Evolutionary conservation across 352 stramenopile species (phyloP).

Genomic region (Globisporangium takayamanum): DNA sequence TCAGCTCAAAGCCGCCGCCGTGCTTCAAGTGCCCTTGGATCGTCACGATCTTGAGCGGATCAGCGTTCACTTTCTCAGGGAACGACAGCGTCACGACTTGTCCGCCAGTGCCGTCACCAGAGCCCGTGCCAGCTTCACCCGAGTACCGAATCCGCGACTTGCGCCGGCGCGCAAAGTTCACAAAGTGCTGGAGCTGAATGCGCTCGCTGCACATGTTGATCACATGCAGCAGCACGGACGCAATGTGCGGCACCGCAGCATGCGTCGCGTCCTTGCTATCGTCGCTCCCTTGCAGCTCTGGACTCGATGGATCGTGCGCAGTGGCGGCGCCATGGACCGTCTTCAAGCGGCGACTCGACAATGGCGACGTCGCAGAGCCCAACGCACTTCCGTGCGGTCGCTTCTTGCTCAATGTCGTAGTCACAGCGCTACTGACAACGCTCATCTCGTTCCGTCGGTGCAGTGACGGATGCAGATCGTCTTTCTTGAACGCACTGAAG

Average conservation of each 20-base stretch:
- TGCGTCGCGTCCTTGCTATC: background rate
- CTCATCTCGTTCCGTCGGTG: slow-evolving; percentile 41
- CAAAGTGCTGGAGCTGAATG: slow-evolving; percentile 83
- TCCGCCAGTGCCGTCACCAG: slow-evolving; percentile 51
- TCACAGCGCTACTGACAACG: slow-evolving; percentile 12
- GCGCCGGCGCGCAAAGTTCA: slow-evolving; percentile 80
- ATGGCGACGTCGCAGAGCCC: background rate
- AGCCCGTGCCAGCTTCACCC: slow-evolving; percentile 56
- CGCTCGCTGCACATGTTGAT: slow-evolving; percentile 82
- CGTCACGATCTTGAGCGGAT: slow-evolving; percentile 66
- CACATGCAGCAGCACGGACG: slow-evolving; percentile 69
- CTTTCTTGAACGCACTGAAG: slow-evolving; percentile 75
- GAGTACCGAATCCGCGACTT: slow-evolving; percentile 82
- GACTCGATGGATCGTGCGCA: slow-evolving; percentile 12
- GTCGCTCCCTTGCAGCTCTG: slow-evolving; percentile 10
- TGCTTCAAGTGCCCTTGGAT: slow-evolving; percentile 81
- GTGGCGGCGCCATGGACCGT: slow-evolving; percentile 14
- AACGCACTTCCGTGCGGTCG: slow-evolving; percentile 12
- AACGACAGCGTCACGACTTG: slow-evolving; percentile 85
- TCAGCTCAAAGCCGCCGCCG: slow-evolving; percentile 69
- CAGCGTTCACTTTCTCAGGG: slow-evolving; percentile 77
- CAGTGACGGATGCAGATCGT: slow-evolving; percentile 57
- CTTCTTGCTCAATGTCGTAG: slow-evolving; percentile 28
- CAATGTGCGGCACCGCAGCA: slow-evolving; percentile 55
- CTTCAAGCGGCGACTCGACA: slow-evolving; percentile 27